These are phyloP conservation scores for Populus trichocarpa DNA, from an alignment of 441 rosid genomes.

Conservation along the genomic window DNA sequence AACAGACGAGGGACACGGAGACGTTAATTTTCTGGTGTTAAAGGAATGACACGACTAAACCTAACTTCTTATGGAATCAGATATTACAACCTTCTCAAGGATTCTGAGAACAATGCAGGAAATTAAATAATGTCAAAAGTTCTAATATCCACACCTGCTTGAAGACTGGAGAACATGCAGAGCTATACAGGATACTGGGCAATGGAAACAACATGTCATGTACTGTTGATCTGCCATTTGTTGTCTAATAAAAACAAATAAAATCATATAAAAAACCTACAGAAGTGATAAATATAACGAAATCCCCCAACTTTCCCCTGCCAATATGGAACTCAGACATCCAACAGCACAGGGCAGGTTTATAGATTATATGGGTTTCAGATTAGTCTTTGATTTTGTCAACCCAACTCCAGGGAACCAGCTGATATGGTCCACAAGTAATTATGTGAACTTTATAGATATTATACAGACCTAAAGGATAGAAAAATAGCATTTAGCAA, in stretches of 20 bases:
- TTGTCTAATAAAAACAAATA: too few species aligned
- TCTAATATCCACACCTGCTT: neutral
- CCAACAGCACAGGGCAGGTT: neutral
- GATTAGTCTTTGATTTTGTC: neutral
- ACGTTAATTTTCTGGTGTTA: neutral
- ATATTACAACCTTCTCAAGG: neutral
- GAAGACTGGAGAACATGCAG: neutral
- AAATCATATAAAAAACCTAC: neutral
- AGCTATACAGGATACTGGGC: neutral
- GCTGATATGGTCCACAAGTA: neutral
- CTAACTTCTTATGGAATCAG: neutral
- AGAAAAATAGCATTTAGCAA: too few species aligned
- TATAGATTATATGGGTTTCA: neutral
- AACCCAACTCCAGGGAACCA: neutral
- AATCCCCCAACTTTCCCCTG: neutral
- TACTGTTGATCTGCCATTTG: neutral
- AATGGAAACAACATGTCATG: neutral
- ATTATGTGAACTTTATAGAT: neutral
- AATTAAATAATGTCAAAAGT: neutral
- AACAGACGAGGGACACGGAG: neutral
- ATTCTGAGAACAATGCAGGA: neutral
- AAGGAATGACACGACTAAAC: neutral
- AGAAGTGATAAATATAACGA: too few species aligned
- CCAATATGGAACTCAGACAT: neutral
- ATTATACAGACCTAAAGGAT: neutral